Evolutionary conservation across 768 basidiomycete genomes (phyloP).

Genomic region (Calocybe indica): DNA sequence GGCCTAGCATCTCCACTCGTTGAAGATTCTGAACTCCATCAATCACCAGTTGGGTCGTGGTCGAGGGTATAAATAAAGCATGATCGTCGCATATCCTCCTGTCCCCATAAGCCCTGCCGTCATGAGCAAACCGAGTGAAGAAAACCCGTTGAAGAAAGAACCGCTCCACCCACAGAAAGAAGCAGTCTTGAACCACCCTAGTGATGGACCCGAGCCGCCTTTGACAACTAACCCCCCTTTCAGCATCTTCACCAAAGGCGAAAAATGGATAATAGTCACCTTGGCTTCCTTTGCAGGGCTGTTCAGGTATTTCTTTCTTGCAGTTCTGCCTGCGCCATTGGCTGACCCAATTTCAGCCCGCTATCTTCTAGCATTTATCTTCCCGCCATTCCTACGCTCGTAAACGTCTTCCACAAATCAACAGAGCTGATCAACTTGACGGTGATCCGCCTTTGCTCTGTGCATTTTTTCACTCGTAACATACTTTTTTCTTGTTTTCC

Average conservation of each 20-base stretch:
- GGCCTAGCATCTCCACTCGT: too few relatives aligned
- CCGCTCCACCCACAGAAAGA: too few relatives aligned
- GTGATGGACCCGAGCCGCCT: too few relatives aligned
- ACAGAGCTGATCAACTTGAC: slow-evolving; percentile 75
- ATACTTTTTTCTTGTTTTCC: neutral
- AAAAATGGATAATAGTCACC: slow-evolving; percentile 67
- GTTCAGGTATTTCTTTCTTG: slow-evolving; percentile 42
- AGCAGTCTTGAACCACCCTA: too few relatives aligned
- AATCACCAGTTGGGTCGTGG: too few relatives aligned
- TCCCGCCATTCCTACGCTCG: slow-evolving; percentile 69
- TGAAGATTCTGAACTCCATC: too few relatives aligned
- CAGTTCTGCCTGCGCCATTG: neutral
- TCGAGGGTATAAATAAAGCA: too few relatives aligned
- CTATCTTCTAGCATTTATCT: slow-evolving; percentile 76
- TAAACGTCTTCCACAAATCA: slow-evolving; percentile 55
- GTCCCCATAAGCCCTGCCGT: too few relatives aligned
- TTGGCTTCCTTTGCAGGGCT: slow-evolving; percentile 53
- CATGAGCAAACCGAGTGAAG: too few relatives aligned
- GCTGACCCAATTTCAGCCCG: slow-evolving; percentile 33
- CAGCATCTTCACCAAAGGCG: slow-evolving; percentile 45
- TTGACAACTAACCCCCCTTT: slow-evolving; percentile 10
- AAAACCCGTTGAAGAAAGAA: too few relatives aligned
- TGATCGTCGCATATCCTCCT: too few relatives aligned
- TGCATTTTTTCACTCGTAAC: neutral
- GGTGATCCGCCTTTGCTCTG: slow-evolving; percentile 34